Base-by-base conservation (phyloP, 805 yeast species). In the Sugiyamaella lignohabitans region DNA sequence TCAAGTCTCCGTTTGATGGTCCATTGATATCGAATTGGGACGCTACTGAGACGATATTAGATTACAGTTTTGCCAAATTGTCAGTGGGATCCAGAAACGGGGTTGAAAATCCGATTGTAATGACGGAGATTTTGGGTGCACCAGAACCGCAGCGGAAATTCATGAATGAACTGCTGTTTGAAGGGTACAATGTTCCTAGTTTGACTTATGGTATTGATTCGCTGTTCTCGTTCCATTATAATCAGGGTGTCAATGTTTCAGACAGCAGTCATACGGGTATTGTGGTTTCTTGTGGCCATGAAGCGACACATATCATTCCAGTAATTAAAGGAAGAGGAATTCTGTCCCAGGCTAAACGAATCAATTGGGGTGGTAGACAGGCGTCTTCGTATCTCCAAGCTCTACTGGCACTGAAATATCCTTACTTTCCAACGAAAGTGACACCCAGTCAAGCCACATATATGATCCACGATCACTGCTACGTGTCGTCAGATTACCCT, bases 1-100 rank as follows among this genome's bases (percentile, higher is more conserved):
- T 86, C 29, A 80, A 78, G 57, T 71, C 86, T 3, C 96, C 97
- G 0, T 91, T 76, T 60, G 98, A 93, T 63, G 96, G 95, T 0
- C 76, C 86, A 3, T 68, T 87, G 55, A 71, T 93, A 30, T 82
- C 94, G 21, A 94, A 89, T 62, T 94, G 98, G 98, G 98, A 93
- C 48, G 76, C 82, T 48, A 75, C 83, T 2, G 98, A 93, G 61
- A 76, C 73, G 48, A 76, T 91, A 44, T 61, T 93, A 42, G 98
- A 91, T 64, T 93, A 88, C 60, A 71, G 88, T 0, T 83, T 93
- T 60, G 75, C 79, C 50, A 94, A 87, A 62, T 59, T 91, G 41
- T 84, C 91, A 2, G 93, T 87, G 2, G 76, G 78, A 1, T 61
- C 70, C 1, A 8, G 14, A 19, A n/a, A 21, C 6, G 23, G 27